Evolutionary conservation across 2,329 filamentous ascomycete species (phyloP).

Genomic region (Aureobasidium sp.): DNA sequence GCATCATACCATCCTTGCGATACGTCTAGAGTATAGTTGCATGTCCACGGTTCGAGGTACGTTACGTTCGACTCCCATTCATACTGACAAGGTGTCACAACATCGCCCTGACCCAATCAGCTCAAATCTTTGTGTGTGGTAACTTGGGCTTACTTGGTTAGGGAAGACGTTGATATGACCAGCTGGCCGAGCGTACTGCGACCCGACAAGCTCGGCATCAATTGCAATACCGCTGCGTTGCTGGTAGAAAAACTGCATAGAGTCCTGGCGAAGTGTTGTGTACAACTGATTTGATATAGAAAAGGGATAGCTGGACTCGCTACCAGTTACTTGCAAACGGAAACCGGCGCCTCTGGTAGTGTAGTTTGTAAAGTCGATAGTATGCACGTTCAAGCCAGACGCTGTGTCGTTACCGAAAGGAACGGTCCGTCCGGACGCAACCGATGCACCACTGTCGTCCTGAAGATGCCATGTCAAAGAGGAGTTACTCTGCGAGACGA

Average conservation of each 20-base stretch:
- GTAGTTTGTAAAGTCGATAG: conserved; percentile 8
- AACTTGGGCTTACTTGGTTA: not conserved
- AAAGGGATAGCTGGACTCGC: conserved; percentile 9
- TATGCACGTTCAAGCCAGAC: conserved; percentile 9
- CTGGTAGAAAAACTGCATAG: conserved; percentile 15
- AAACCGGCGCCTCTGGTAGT: not conserved
- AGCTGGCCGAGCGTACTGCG: conserved; percentile 12
- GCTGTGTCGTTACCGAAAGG: conserved; percentile 9
- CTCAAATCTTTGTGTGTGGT: too few species aligned
- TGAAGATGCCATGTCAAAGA: conserved; percentile 6
- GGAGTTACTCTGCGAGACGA: not conserved
- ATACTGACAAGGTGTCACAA: conserved; percentile 11
- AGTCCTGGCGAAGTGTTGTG: conserved; percentile 9
- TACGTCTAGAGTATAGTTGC: conserved; percentile 14
- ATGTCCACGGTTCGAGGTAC: conserved; percentile 14
- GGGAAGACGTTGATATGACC: conserved; percentile 12
- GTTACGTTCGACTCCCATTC: conserved; percentile 12
- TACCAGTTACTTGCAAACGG: not conserved
- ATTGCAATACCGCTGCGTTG: conserved; percentile 15
- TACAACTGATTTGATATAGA: conserved; percentile 8
- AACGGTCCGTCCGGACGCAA: not conserved
- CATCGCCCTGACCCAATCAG: conserved; percentile 11
- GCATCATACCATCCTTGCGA: conserved; percentile 15
- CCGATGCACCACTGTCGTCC: not conserved
- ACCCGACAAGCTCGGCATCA: conserved; percentile 10